Conservation (phyloP, 257 asterid genomes). For the Salvia rosmarinus region DNA sequence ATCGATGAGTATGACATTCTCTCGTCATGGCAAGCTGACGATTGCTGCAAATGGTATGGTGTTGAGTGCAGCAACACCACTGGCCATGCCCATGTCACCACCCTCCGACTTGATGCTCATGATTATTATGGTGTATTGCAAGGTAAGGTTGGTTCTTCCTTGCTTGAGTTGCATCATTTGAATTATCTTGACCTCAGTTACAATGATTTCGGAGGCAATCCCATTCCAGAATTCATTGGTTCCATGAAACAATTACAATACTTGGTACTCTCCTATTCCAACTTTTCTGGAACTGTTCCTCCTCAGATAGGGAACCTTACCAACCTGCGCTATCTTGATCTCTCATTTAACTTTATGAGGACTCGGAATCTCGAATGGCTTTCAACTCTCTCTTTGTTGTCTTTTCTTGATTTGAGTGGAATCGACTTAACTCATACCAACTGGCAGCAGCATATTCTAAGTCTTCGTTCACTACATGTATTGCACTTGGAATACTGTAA, state of each 20-base stretch:
- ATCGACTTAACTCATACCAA: not conserved
- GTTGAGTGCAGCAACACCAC: conserved; percentile 27
- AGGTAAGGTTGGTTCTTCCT: conserved; percentile 37
- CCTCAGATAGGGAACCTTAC: conserved; percentile 30
- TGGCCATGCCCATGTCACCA: conserved; percentile 22
- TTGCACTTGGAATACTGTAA: not conserved
- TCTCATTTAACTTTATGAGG: not conserved
- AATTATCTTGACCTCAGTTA: conserved; percentile 22
- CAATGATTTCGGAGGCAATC: conserved; percentile 23
- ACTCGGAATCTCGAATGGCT: conserved; percentile 25
- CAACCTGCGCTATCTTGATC: conserved; percentile 25
- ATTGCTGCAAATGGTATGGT: conserved; percentile 28
- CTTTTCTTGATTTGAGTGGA: not conserved
- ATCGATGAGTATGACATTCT: not conserved
- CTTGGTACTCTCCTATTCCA: not conserved
- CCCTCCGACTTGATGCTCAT: not conserved
- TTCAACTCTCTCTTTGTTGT: conserved; percentile 22
- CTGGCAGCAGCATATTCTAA: conserved; percentile 16
- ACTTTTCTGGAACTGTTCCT: conserved; percentile 29
- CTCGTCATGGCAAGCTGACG: conserved; percentile 19
- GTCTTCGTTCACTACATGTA: conserved; percentile 8
- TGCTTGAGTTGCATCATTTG: conserved; percentile 35
- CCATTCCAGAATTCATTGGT: conserved; percentile 21
- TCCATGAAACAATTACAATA: conserved; percentile 20
- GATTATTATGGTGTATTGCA: not conserved